Evolutionary conservation across 768 basidiomycete species (phyloP).

Genomic region (Pleurotus citrinopileatus): DNA sequence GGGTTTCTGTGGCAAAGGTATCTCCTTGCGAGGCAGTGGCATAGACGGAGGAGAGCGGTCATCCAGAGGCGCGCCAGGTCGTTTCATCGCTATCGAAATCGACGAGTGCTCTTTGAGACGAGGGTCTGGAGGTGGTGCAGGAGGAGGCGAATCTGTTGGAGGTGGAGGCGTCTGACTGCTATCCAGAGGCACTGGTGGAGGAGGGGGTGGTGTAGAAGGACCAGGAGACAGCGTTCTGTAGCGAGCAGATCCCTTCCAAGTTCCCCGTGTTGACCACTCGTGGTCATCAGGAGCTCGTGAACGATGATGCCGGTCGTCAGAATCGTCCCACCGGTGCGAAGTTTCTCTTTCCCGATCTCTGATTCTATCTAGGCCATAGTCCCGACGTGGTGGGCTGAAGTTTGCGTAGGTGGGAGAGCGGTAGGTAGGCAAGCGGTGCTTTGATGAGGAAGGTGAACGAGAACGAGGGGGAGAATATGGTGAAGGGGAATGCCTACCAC

Average conservation of each 20-base stretch:
- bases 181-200: constrained; percentile 18
- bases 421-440: constrained; percentile 37
- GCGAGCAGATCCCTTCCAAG: constrained; percentile 17
- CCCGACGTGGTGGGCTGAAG: constrained; percentile 38
- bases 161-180: constrained; percentile 18
- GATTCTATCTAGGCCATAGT: constrained; percentile 28
- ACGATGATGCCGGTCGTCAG: constrained; percentile 19
- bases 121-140: constrained; percentile 32
- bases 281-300: constrained; percentile 14
- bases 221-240: constrained; percentile 17
- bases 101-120: constrained; percentile 29
- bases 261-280: constrained; percentile 16
- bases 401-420: constrained; percentile 27
- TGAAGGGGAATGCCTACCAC: constrained; percentile 22
- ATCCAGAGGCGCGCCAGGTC: constrained; percentile 44
- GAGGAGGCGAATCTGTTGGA: constrained; percentile 26
- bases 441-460: constrained; percentile 36
- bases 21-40: constrained; percentile 22
- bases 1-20: constrained; percentile 17
- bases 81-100: constrained; percentile 41
- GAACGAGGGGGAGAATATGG: constrained; percentile 31
- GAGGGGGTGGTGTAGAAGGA: constrained; percentile 17
- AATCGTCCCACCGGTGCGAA: constrained; percentile 13
- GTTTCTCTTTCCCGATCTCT: constrained; percentile 30
- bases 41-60: constrained; percentile 43